A percentile compares a stretch with the other conserved stretches of the same genome.
These are phyloP conservation scores for Elongisporangium anandrum DNA, from an alignment of 352 stramenopile genomes.

Conservation along the genomic window DNA sequence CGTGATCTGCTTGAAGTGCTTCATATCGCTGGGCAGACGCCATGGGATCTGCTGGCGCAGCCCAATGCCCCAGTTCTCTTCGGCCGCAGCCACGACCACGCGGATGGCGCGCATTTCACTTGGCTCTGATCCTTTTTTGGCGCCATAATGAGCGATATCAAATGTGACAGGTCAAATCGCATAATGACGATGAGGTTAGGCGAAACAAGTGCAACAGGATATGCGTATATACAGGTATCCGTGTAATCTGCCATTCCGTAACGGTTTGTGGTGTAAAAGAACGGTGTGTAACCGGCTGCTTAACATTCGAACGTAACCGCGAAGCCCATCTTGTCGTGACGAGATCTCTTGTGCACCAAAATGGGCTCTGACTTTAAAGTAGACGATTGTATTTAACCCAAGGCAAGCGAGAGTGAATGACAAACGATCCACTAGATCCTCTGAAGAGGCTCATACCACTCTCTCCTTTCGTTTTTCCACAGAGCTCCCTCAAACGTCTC, in stretches of 20 bases:
- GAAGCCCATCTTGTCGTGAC: neutral
- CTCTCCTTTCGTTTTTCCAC: neutral
- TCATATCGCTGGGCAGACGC: constrained; percentile 94
- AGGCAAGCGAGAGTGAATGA: neutral
- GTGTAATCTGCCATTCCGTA: neutral
- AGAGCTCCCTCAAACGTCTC: neutral
- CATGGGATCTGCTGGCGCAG: constrained; percentile 90
- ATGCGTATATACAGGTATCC: neutral
- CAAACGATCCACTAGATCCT: neutral
- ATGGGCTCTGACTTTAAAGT: neutral
- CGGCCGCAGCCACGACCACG: constrained; percentile 87
- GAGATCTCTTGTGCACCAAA: neutral
- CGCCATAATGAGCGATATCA: neutral
- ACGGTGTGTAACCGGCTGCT: neutral
- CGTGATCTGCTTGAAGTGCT: constrained; percentile 95
- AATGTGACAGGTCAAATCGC: neutral
- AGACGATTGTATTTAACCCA: neutral
- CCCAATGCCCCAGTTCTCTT: constrained; percentile 86
- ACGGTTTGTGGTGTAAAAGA: neutral
- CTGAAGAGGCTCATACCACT: neutral
- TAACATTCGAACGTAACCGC: neutral
- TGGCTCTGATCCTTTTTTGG: neutral
- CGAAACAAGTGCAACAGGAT: neutral
- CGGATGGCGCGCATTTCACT: constrained; percentile 32
- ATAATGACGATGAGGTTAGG: neutral